Conservation (phyloP, 371 early-diverging fungal species). For the Basidiobolus heterosporus region DNA sequence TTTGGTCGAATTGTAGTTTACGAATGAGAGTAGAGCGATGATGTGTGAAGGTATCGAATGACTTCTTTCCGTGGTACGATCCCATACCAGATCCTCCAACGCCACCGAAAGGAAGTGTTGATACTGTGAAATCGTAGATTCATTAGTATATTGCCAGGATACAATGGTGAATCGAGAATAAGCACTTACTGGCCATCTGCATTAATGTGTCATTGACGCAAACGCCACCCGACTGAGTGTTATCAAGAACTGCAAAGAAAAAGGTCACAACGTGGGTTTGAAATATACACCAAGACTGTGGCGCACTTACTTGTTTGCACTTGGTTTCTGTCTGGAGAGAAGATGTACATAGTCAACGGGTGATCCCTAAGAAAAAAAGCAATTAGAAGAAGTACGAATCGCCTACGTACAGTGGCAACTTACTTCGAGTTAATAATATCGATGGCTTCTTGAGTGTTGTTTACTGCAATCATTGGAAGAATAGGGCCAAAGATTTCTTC, state of each 20-base stretch:
- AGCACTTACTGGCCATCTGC: conserved; percentile 27
- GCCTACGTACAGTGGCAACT: conserved; percentile 12
- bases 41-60: conserved; percentile 63
- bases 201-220: conserved; percentile 67
- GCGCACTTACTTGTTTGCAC: background rate
- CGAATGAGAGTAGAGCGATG: conserved; percentile 25
- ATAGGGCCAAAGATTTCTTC: conserved; percentile 78
- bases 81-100: conserved; percentile 80
- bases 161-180: background rate
- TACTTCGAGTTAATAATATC: conserved; percentile 36
- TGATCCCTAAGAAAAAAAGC: conserved; percentile 16
- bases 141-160: background rate
- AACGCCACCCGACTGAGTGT: conserved; percentile 59
- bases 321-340: conserved; percentile 15
- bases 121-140: conserved; percentile 14
- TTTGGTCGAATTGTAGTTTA: too few relatives aligned
- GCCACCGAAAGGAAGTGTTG: conserved; percentile 82
- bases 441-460: conserved; percentile 54
- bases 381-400: conserved; percentile 8
- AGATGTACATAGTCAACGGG: conserved; percentile 54
- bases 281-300: background rate
- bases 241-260: background rate
- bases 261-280: too few relatives aligned
- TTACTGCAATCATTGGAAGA: conserved; percentile 59
- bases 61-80: conserved; percentile 59